Conservation (phyloP, 345 rosid species). For the Populus euphratica region DNA sequence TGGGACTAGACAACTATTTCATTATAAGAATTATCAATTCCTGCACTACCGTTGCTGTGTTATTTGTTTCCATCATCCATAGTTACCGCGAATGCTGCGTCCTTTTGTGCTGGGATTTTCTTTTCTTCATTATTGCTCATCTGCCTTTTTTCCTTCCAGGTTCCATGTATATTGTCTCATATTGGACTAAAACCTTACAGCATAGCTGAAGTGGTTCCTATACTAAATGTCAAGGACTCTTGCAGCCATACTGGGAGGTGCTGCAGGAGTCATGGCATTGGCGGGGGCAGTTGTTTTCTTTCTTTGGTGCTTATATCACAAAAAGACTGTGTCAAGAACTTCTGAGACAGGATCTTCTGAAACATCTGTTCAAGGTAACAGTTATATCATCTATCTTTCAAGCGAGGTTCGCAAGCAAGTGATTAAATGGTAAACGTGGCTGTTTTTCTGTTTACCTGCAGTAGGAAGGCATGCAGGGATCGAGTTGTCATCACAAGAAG, state of each 20-base stretch:
- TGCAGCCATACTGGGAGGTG: constrained; percentile 86
- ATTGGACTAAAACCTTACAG: constrained; percentile 24
- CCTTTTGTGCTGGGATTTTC: neutral
- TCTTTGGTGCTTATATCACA: constrained; percentile 57
- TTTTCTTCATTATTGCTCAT: constrained; percentile 17
- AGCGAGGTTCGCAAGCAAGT: neutral
- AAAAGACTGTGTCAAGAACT: constrained; percentile 48
- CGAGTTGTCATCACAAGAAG: constrained; percentile 70
- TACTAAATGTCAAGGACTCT: constrained; percentile 83
- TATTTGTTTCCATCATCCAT: neutral
- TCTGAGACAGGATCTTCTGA: constrained; percentile 91
- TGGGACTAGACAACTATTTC: neutral
- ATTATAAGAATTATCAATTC: neutral
- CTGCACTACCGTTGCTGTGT: neutral
- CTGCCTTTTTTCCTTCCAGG: constrained; percentile 43
- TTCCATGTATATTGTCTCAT: constrained; percentile 29
- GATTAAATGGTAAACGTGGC: constrained; percentile 3
- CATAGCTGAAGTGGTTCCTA: constrained; percentile 48
- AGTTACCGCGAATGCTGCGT: neutral
- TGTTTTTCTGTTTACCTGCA: constrained; percentile 25
- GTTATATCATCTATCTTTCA: neutral
- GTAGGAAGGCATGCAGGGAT: constrained; percentile 66
- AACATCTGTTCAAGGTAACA: constrained; percentile 63
- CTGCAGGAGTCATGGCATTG: constrained; percentile 90
- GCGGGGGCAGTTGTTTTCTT: constrained; percentile 48